Conservation (phyloP, 176 grass and related monocot species). For the Elymus sibiricus region DNA sequence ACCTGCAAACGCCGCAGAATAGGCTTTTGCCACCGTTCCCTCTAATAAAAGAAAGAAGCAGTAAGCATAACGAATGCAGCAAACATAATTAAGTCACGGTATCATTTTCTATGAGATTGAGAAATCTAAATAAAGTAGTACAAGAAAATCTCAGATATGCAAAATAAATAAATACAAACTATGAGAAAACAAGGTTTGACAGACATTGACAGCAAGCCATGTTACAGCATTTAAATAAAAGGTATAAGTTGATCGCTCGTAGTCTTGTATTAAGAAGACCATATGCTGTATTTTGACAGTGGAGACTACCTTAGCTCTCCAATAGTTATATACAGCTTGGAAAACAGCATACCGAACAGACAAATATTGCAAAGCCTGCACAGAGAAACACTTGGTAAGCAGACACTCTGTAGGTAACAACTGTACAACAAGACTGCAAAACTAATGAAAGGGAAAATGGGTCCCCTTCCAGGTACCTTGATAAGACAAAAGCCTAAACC, state of each 20-base stretch:
- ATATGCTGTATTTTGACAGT: background rate
- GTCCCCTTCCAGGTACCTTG: background rate
- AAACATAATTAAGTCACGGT: background rate
- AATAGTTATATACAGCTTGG: slow-evolving; percentile 93
- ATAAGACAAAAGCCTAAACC: background rate
- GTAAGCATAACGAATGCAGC: slow-evolving; percentile 16
- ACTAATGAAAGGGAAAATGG: background rate
- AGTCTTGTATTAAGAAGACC: background rate
- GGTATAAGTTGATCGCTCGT: background rate
- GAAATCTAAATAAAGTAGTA: slow-evolving; percentile 10
- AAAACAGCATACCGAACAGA: slow-evolving; percentile 65
- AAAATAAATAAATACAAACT: background rate
- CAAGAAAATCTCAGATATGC: background rate
- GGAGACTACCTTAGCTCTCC: slow-evolving; percentile 84
- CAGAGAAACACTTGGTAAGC: slow-evolving; percentile 29
- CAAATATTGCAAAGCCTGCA: slow-evolving; percentile 76
- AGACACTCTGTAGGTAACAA: slow-evolving; percentile 22
- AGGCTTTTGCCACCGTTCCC: slow-evolving; percentile 96
- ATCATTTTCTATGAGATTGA: background rate
- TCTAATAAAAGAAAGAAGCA: slow-evolving; percentile 50
- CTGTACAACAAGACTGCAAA: background rate
- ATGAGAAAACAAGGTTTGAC: background rate
- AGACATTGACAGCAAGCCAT: background rate
- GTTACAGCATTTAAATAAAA: slow-evolving; percentile 21
- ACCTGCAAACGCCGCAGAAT: slow-evolving; percentile 96